Evolutionary conservation across 306 rosid genomes (phyloP).

Genomic region (Cucumis sativus): DNA sequence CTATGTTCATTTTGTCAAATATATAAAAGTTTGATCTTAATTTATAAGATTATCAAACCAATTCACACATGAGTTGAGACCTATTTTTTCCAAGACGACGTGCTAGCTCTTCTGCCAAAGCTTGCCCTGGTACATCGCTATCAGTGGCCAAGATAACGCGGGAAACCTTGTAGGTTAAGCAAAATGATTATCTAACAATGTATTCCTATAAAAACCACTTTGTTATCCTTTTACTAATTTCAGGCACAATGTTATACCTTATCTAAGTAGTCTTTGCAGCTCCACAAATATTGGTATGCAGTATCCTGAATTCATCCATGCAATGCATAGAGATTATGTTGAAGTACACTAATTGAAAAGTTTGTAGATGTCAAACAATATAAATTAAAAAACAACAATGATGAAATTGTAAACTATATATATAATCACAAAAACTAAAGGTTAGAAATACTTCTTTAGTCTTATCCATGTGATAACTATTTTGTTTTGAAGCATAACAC

Average conservation of each 20-base stretch:
- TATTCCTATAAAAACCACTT: neutral
- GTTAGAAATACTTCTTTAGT: neutral
- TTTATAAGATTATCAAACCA: neutral
- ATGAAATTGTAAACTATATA: neutral
- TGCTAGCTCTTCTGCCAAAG: constrained; percentile 40
- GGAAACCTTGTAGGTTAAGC: constrained; percentile 22
- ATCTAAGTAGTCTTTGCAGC: constrained; percentile 57
- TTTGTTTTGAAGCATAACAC: too few species aligned
- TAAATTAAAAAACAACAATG: neutral
- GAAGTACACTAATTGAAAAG: neutral
- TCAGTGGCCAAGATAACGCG: constrained; percentile 39
- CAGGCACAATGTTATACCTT: constrained; percentile 31
- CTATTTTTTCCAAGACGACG: constrained; percentile 39
- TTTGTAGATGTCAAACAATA: neutral
- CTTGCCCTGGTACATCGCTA: constrained; percentile 29
- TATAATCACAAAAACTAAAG: neutral
- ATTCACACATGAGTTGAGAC: constrained; percentile 1
- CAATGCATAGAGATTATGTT: neutral
- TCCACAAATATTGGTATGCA: constrained; percentile 66
- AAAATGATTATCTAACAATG: neutral
- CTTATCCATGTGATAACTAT: too few species aligned
- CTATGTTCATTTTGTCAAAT: too few species aligned
- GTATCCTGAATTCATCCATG: constrained; percentile 44
- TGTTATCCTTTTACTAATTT: neutral
- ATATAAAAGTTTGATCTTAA: neutral